Conservation (phyloP, 805 yeast species). For the Candida quercuum region DNA sequence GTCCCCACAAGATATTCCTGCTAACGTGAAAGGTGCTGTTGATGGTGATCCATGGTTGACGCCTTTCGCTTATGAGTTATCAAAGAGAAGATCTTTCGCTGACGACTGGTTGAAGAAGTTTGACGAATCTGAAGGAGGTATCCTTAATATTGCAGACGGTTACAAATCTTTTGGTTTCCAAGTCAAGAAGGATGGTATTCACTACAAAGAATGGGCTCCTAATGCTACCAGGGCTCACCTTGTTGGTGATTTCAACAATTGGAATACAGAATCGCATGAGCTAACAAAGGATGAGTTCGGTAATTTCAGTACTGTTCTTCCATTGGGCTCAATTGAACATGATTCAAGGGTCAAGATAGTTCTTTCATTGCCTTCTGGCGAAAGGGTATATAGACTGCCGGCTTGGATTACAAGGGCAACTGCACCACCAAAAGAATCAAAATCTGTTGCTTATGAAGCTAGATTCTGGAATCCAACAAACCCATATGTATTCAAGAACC, state of each 20-base stretch:
- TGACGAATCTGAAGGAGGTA: slow-evolving; percentile 55
- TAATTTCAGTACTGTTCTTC: slow-evolving; percentile 57
- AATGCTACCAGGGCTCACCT: slow-evolving; percentile 69
- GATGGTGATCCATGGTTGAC: slow-evolving; percentile 81
- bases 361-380: slow-evolving; percentile 61
- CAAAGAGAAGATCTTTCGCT: slow-evolving; percentile 61
- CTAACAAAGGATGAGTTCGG: slow-evolving; percentile 66
- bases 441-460: slow-evolving; percentile 63
- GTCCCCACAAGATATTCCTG: slow-evolving; percentile 7
- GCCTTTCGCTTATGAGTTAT: slow-evolving; percentile 66
- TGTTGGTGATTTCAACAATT: slow-evolving; percentile 89
- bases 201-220: slow-evolving; percentile 85
- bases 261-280: slow-evolving; percentile 58
- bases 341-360: slow-evolving; percentile 72
- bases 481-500: slow-evolving; percentile 44
- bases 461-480: slow-evolving; percentile 85
- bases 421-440: slow-evolving; percentile 52
- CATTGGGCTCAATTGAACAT: slow-evolving; percentile 71
- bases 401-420: slow-evolving; percentile 88
- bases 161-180: slow-evolving; percentile 77
- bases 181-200: slow-evolving; percentile 44
- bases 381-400: slow-evolving; percentile 72
- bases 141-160: slow-evolving; percentile 68
- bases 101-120: slow-evolving; percentile 57
- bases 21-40: slow-evolving; percentile 42